Evolutionary conservation across 139 green algal genomes (phyloP), one percentile per base, ranked within the genome.

Genomic region (Pleodorina starrii): DNA sequence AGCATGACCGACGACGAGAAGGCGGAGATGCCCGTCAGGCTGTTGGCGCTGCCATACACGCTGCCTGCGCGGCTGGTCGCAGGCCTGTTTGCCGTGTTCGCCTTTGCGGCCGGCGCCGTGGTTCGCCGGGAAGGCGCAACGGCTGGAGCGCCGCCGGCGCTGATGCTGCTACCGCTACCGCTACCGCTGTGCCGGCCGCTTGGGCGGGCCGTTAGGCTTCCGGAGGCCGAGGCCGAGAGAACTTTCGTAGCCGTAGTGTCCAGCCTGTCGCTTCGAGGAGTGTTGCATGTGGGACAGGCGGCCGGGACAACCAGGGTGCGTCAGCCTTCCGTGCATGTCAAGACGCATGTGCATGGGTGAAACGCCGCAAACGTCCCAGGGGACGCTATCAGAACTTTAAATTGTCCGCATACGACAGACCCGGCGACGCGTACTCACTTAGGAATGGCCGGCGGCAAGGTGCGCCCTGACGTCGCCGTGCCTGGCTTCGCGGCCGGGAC

Each of bases 141-240:
- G 2, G 57, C 1, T 29, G 23, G 21, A 12, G 79, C 57, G 38
- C 36, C 57, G 35, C 54, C 40, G 57, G 40, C 19, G 57, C 21
- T 44, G 59, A 21, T 43, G 57, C 0, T 82, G 44, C 44, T 29
- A 14, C n/a, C 40, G 76, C 5, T 46, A 14, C n/a, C 40, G 76
- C 5, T 46, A 14, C n/a, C 32, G 32, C 48, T 59, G 35, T 84
- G 44, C 48, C 44, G 50, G 48, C 5, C 32, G 50, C 76, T 84
- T 46, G 50, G 76, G 5, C 81, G 81, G 16, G 81, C 81, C n/a
- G 81, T 77, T 42, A 77, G 42, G 81, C 60, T 78, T 27, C 81
- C 81, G 0, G 60, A 74, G 21, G 57, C 0, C 10, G n/a, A 38
- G 40, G 36, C 19, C 19, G 57, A 9, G 9, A 21, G 1, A 23